Conservation (phyloP, 106 monocot species). For the Dioscorea zingiberensis region DNA sequence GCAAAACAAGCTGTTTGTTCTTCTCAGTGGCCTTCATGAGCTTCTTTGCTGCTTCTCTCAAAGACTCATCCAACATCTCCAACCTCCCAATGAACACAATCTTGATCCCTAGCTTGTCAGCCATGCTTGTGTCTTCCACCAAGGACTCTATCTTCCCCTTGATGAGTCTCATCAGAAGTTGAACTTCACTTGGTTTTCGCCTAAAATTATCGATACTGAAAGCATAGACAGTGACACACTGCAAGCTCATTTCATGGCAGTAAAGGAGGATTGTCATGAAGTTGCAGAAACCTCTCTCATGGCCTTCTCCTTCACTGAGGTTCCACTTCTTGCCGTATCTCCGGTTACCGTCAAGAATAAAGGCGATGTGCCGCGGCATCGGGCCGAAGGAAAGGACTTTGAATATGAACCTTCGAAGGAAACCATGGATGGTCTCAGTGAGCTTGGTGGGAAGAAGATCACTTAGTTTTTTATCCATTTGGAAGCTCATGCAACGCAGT, state of each 20-base stretch:
- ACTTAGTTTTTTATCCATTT: neutral
- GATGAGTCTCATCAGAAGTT: conserved; percentile 30
- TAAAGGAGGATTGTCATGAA: conserved; percentile 24
- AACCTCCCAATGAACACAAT: conserved; percentile 31
- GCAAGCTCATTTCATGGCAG: conserved; percentile 38
- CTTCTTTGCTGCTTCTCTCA: conserved; percentile 26
- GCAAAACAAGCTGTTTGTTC: conserved; percentile 22
- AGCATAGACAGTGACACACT: conserved; percentile 34
- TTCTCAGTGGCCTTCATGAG: conserved; percentile 19
- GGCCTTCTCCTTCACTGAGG: conserved; percentile 1
- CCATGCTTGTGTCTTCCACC: conserved; percentile 17
- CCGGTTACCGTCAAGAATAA: conserved; percentile 59
- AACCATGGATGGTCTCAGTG: neutral
- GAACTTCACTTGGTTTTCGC: conserved; percentile 29
- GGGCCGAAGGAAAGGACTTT: conserved; percentile 27
- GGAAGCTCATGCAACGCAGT: too few species aligned
- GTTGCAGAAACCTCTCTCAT: conserved; percentile 21
- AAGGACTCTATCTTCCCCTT: conserved; percentile 38
- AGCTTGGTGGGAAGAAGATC: neutral
- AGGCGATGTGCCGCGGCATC: conserved; percentile 40
- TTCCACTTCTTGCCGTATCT: conserved; percentile 21
- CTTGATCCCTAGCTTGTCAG: conserved; percentile 19
- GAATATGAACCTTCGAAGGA: conserved; percentile 22
- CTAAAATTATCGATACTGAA: conserved; percentile 63
- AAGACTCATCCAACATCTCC: conserved; percentile 16